Conservation (phyloP, 345 rosid genomes). For the Pugionium cornutum region DNA sequence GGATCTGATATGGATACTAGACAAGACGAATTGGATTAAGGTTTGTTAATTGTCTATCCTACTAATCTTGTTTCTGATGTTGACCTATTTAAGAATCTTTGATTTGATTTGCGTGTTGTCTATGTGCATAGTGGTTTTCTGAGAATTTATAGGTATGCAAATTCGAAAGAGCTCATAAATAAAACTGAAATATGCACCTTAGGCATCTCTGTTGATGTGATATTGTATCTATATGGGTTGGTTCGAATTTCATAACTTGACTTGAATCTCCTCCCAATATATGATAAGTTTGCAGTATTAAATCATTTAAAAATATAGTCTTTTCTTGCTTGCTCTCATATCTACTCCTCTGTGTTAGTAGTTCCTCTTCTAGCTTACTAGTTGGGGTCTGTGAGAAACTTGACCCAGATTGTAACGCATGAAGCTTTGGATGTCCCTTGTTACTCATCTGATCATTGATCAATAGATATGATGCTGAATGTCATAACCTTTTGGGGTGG, state of each 20-base stretch:
- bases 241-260: background rate
- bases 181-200: no score
- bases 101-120: background rate
- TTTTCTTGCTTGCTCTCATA: constrained; percentile 4
- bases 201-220: constrained; percentile 1
- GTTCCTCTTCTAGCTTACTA: no score
- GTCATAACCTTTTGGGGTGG: background rate
- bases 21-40: constrained; percentile 65
- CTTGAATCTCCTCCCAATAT: background rate
- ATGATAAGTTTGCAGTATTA: constrained; percentile 8
- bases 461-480: background rate
- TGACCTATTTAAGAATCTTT: background rate
- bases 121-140: constrained; percentile 1
- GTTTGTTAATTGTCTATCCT: constrained; percentile 23
- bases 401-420: constrained; percentile 5
- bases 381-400: no score
- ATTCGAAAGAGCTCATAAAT: background rate
- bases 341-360: no score
- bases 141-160: background rate
- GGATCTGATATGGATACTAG: constrained; percentile 43
- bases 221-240: background rate
- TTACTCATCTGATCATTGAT: background rate
- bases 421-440: background rate
- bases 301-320: background rate
- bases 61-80: background rate